Base-by-base conservation (phyloP, 495 filamentous ascomycete species). In the Pyronema domesticum region DNA sequence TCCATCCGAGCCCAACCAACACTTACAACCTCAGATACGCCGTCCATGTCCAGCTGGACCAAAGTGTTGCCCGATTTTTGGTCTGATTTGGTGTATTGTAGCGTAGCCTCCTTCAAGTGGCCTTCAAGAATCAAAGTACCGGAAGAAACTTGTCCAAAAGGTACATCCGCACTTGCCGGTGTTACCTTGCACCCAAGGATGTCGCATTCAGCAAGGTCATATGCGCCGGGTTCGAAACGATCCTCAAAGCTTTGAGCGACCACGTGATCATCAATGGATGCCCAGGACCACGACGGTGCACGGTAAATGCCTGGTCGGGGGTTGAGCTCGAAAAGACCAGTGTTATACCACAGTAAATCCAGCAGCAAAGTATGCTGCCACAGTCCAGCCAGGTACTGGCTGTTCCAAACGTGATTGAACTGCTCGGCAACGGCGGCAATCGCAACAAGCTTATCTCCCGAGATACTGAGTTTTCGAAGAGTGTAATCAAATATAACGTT, bases 251-350 rank as follows among this genome's bases (percentile, higher is more conserved):
- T 35, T 23, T 35, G 8, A 4, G 34, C 34, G 5, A 37, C 35
- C 13, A 51, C 34, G 13, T 13, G 48, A 17, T 60, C 64, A 4
- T 59, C 54, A 42, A 65, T 57, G 36, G 59, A 56, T 19, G 60
- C 59, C 64, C 62, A 67, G 47, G 57, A 63, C 64, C 62, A 65
- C 19, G 62, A 65, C 43, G 64, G 62, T 15, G 62, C 64, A 18
- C 64, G 56, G 47, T 65, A 62, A 6, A 51, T 40, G 8, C 54
- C 55, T 39, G 53, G 57, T 11, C 45, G 33, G 19, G 57, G 60
- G 34, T 47, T 6, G 23, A 51, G 37, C 5, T 48, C 35, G 17
- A 46, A 51, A 0, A 47, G 13, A 15, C 50, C 53, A 19, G 9
- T 13, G 13, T 51, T 51, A 13, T 35, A 51, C 48, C 48, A 51